Evolutionary conservation across 208 protist species (phyloP).

Genomic region (Wallacemonas sp.): DNA sequence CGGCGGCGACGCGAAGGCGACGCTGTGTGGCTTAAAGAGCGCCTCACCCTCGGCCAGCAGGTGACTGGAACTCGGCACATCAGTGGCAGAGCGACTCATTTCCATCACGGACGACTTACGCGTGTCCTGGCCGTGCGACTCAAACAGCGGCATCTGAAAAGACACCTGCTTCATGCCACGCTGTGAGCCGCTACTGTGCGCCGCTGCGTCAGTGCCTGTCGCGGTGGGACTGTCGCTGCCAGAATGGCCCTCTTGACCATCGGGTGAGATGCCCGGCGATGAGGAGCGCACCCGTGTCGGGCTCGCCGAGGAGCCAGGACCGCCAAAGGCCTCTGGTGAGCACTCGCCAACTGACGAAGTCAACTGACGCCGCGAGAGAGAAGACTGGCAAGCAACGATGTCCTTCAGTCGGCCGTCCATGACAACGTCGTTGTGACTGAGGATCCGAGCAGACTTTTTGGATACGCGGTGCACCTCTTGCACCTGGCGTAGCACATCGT

Average conservation of each 20-base stretch:
- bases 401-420: slow-evolving; percentile 32
- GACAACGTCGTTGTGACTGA: slow-evolving; percentile 24
- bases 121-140: background rate
- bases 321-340: background rate
- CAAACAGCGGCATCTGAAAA: slow-evolving; percentile 12
- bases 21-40: slow-evolving; percentile 5
- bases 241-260: background rate
- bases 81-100: background rate
- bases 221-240: background rate
- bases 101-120: slow-evolving; percentile 3
- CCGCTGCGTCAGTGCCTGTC: background rate
- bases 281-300: background rate
- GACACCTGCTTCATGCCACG: slow-evolving; percentile 13
- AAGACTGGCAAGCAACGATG: slow-evolving; percentile 16
- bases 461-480: slow-evolving; percentile 3
- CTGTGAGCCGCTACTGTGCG: background rate
- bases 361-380: slow-evolving; percentile 13
- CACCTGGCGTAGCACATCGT: background rate
- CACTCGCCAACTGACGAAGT: background rate
- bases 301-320: background rate
- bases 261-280: background rate
- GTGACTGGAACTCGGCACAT: background rate
- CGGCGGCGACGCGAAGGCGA: slow-evolving; percentile 5
- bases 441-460: slow-evolving; percentile 20
- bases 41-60: slow-evolving; percentile 11